A percentile compares a stretch with the other conserved stretches of the same genome.
Evolutionary conservation across 805 yeast species (phyloP).

Genomic region (Nakazawaea ambrosiae): DNA sequence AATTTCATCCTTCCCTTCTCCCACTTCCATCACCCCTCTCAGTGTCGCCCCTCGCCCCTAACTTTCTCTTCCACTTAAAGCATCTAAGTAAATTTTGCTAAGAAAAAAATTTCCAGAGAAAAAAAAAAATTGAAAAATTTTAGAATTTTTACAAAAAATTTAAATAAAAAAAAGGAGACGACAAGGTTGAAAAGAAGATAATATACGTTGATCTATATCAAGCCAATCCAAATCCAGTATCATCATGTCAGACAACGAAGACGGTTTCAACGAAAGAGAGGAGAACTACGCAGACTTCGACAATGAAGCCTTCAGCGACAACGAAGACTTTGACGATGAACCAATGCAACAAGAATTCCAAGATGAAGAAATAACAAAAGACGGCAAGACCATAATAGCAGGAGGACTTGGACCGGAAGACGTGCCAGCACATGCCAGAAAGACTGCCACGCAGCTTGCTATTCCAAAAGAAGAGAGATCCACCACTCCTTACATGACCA

Average conservation of each 20-base stretch:
- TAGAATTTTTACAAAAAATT: neutral
- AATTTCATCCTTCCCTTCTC: too few relatives aligned
- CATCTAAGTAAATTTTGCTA: too few relatives aligned
- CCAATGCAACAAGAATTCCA: conserved; percentile 23
- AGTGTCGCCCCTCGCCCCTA: too few relatives aligned
- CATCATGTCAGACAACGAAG: conserved; percentile 49
- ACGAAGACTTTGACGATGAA: conserved; percentile 33
- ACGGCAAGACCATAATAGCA: conserved; percentile 65
- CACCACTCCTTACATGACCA: conserved; percentile 98
- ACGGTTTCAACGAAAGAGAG: conserved; percentile 59
- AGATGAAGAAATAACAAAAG: conserved; percentile 48
- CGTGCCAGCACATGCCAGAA: conserved; percentile 35
- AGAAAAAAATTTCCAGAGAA: neutral
- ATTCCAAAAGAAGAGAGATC: conserved; percentile 83
- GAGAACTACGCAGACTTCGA: conserved; percentile 78
- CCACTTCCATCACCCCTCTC: too few relatives aligned
- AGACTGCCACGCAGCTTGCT: conserved; percentile 72
- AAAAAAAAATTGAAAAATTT: neutral
- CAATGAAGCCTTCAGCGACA: conserved; percentile 54
- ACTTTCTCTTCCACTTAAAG: too few relatives aligned
- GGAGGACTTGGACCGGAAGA: conserved; percentile 65
- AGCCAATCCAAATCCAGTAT: too few relatives aligned
- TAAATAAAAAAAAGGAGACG: neutral
- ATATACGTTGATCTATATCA: neutral
- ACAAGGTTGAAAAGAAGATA: neutral